Base-by-base conservation (phyloP, 2,329 filamentous ascomycete genomes). In the Lachnellula arida region DNA sequence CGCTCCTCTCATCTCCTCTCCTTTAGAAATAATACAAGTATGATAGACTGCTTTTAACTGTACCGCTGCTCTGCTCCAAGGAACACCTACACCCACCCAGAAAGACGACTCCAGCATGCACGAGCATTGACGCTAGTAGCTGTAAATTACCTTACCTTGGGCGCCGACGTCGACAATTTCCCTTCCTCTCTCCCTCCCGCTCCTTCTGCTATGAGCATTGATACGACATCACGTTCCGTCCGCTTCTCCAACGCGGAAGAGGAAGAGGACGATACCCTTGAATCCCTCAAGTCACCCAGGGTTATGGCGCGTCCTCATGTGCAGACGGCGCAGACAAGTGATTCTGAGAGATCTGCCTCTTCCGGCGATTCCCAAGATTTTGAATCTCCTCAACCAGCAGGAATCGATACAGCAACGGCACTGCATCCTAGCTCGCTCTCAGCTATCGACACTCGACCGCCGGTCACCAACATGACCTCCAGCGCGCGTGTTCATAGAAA, bases 161-260 rank as follows among this genome's bases (percentile, higher is more conserved):
- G 42, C 51, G 43, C 37, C 28, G 9, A 32, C 28, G 9, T 32
- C 28, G 28, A 49, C 47, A 17, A 49, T 17, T 11, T 39, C 47
- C 39, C n/a, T 11, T 4, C 28, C 9, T 32, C 9, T 3, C 35
- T 22, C 14, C 9, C 22, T 8, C 51, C 55, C 50, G 54, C 51
- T 35, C 32, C 40, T 34, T 55, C 42, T 42, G 56, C 49, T 48
- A 69, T 69, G 67, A 68, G 59, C 56, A 49, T 74, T 64, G 80
- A 84, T 60, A 70, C 76, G 37, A 80, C 80, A 11, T 78, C 81
- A 50, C 77, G 81, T 63, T 74, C 76, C 60, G 79, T 85, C 60
- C 78, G 81, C 61, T 85, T 85, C 65, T 78, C 78, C 46, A 74
- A 76, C 57, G 70, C 71, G 66, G 79, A 78, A 56, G 73, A 76